Conservation (phyloP, 768 basidiomycete species). For the Kondoa malvinella region DNA sequence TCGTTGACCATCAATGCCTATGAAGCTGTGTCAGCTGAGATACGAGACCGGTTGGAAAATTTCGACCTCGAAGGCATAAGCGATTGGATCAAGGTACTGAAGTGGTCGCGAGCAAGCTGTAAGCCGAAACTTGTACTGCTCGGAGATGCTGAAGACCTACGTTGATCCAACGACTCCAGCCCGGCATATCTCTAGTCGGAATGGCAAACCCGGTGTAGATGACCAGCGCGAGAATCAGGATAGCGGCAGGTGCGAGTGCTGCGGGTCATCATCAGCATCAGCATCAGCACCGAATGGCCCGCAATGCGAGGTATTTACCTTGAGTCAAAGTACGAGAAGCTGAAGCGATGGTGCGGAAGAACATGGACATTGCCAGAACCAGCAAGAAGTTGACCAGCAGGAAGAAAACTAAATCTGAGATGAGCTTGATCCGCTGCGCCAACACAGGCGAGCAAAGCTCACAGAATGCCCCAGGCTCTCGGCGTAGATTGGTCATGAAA, state of each 20-base stretch:
- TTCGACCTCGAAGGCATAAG: conserved; percentile 63
- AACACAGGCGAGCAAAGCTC: too few species aligned
- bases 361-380: conserved; percentile 33
- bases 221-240: conserved; percentile 33
- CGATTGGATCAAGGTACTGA: conserved; percentile 55
- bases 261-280: too few species aligned
- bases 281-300: too few species aligned
- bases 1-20: conserved; percentile 74
- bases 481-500: conserved; percentile 36
- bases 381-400: conserved; percentile 33
- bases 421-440: too few species aligned
- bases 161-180: conserved; percentile 24
- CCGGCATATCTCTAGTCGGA: conserved; percentile 29
- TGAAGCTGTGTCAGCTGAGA: too few species aligned
- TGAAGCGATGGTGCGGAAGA: conserved; percentile 31
- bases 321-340: conserved; percentile 26
- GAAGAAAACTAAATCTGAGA: too few species aligned
- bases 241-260: conserved; percentile 33
- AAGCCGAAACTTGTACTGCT: too few species aligned
- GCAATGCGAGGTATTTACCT: too few species aligned
- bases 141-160: too few species aligned
- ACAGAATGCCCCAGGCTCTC: conserved; percentile 34
- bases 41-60: too few species aligned
- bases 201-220: conserved; percentile 33
- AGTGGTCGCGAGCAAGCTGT: conserved; percentile 33